Evolutionary conservation across 306 rosid species (phyloP), one percentile per base, ranked within the genome.

Genomic region (Cucumis melo): DNA sequence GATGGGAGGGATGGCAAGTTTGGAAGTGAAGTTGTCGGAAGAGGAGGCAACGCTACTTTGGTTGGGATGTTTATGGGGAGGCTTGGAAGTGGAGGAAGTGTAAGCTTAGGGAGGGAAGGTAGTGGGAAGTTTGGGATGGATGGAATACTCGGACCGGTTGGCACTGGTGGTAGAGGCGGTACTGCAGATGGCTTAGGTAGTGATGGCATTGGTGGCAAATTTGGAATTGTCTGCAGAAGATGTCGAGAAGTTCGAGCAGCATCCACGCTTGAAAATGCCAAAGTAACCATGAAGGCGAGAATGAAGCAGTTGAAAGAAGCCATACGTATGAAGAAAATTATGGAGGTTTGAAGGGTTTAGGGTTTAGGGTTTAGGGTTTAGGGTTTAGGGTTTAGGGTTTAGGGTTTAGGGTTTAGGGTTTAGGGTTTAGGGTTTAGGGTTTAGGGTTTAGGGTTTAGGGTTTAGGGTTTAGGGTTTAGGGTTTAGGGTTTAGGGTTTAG

Each of bases 61-160:
- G 34, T 41, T 4, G 79, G 79, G 54, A 75, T 21, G 57, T 19
- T 75, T 13, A 44, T n/a, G 12, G 71, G 70, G 32, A 60, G 1
- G 79, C 74, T 63, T 10, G 80, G 80, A 39, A 77, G 21, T 48
- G 80, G 61, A 61, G 80, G 80, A 34, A 77, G 57, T 41, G 60
- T 24, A 17, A 44, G 42, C 32, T 57, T 76, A 23, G 79, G 72
- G 1, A 76, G 42, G 1, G 70, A 41, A 27, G 79, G 71, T 39
- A 55, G 65, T 54, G 78, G 78, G 4, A 74, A 44, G 38, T 54
- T 74, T 38, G 71, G 78, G 8, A 73, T 51, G 44, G 77, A 74
- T 6, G 78, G 78, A 36, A 55, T 44, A 68, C 10, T 10, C 4
- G 10, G 4, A 4, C 17, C 32, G 6, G 55, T 41, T 5, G 36